Evolutionary conservation across 2,329 filamentous ascomycete genomes (phyloP).

Genomic region (Penicillium sp.): DNA sequence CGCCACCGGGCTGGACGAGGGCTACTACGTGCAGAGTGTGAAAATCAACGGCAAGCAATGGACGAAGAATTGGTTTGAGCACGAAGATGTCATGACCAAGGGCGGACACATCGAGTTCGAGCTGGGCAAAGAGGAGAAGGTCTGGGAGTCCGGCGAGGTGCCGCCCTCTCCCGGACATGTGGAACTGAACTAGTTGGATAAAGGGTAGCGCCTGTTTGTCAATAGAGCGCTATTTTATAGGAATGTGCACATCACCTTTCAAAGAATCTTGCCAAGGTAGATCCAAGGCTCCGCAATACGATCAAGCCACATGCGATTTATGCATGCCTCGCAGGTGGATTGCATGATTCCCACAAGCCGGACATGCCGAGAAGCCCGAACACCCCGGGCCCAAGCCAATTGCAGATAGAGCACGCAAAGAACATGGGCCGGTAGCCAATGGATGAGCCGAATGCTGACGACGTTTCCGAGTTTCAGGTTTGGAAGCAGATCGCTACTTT

Average conservation of each 20-base stretch:
- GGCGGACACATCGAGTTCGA: constrained; percentile 52
- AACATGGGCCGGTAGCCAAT: neutral
- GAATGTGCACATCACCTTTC: neutral
- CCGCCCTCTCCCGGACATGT: constrained; percentile 51
- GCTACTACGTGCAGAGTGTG: constrained; percentile 54
- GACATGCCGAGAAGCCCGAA: neutral
- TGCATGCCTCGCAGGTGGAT: neutral
- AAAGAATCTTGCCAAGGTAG: neutral
- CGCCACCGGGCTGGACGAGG: constrained; percentile 44
- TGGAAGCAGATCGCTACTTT: constrained; percentile 15
- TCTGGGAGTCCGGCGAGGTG: constrained; percentile 52
- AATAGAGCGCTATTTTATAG: neutral
- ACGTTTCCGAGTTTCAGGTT: constrained; percentile 10
- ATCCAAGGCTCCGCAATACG: neutral
- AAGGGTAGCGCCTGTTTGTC: neutral
- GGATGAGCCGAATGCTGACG: neutral
- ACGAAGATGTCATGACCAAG: constrained; percentile 46
- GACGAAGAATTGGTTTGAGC: constrained; percentile 56
- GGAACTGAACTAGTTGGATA: neutral
- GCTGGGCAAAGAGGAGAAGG: constrained; percentile 35
- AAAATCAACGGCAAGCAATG: constrained; percentile 54
- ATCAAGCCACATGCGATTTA: neutral
- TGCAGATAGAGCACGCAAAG: neutral
- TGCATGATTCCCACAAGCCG: neutral
- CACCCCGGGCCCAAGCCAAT: neutral